phyloP scores from a whole-genome alignment of 139 green algal genomes.

The Raphidocelis subcapitata region DNA sequence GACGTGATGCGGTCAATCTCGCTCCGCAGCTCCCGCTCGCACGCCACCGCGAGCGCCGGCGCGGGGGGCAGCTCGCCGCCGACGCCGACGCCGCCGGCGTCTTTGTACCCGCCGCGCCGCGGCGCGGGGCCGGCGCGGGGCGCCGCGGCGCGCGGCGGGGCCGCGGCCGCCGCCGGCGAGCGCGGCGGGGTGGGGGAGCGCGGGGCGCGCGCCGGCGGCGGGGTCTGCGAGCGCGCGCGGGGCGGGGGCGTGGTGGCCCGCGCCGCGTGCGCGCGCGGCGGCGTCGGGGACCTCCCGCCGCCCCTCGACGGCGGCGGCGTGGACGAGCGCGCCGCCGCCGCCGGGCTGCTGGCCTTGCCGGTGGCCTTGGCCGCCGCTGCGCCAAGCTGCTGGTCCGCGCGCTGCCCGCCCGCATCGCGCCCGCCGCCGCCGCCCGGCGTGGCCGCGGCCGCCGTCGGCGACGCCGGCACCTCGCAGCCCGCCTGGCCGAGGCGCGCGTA shows the following conservation, averaged over 20 bases:
- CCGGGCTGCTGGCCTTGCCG: neutral
- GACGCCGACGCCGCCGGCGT: constrained; percentile 38
- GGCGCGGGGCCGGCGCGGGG: too few relatives aligned
- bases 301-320: constrained; percentile 7
- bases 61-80: constrained; percentile 38
- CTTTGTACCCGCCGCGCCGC: constrained; percentile 14
- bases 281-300: neutral
- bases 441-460: neutral
- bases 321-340: neutral
- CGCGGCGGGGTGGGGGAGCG: neutral
- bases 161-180: too few relatives aligned
- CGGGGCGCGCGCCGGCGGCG: neutral
- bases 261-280: too few relatives aligned
- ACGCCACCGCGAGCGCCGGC: constrained; percentile 32
- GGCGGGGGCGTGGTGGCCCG: neutral
- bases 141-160: too few relatives aligned
- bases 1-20: constrained; percentile 50
- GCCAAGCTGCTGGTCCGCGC: neutral
- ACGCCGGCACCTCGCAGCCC: neutral
- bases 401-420: neutral
- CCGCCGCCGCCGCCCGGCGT: neutral
- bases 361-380: neutral
- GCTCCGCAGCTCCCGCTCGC: constrained; percentile 45
- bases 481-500: constrained; percentile 18
- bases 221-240: neutral